Evolutionary conservation across 345 rosid genomes (phyloP), one percentile per base, ranked within the genome.

Genomic region (Eutrema heterophyllum): DNA sequence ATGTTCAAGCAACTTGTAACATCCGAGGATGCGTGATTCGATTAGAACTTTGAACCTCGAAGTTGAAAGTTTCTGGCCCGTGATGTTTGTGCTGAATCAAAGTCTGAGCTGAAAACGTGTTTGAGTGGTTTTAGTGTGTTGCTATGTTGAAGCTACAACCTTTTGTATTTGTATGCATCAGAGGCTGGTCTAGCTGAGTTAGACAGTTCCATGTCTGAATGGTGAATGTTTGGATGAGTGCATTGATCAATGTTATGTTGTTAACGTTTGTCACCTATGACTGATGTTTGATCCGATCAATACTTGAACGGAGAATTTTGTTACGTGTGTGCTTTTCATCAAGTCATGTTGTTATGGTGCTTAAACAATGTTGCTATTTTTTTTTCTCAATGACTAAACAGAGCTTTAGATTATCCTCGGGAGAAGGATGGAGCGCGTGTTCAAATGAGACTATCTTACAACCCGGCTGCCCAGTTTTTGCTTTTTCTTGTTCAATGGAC

Each of bases 401-500:
- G 99, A 84, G 98, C 99, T 51, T 81, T 90, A 76, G 97, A 85
- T 82, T 83, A 86, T 72, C 97, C 97, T 2, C 79, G 88, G 56
- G 97, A 89, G 64, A 85, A 80, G 9, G 94, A 91, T 83, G 99
- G 97, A 67, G 97, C 87, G 0, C 84, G 86, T 66, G 87, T 95
- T 77, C 99, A 95, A 66, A 95, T 95, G 99, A 92, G 97, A 76
- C 79, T 95, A 16, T 92, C 97, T 1, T 91, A 87, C 79, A 90
- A 92, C 67, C 97, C 99, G 4, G 91, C 90, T 12, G 97, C 97
- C 0, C 94, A 88, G 53, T 80, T 92, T 64, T 84, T 92, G 48
- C 89, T 95, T 44, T 95, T 95, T 77, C 98, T 95, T 69, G 98
- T 92, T 39, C 99, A 87, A 53, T 95, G 99, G 99, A 92, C 96